These are phyloP conservation scores for Suillus subaureus DNA, from an alignment of 768 basidiomycete species.

Conservation along the genomic window DNA sequence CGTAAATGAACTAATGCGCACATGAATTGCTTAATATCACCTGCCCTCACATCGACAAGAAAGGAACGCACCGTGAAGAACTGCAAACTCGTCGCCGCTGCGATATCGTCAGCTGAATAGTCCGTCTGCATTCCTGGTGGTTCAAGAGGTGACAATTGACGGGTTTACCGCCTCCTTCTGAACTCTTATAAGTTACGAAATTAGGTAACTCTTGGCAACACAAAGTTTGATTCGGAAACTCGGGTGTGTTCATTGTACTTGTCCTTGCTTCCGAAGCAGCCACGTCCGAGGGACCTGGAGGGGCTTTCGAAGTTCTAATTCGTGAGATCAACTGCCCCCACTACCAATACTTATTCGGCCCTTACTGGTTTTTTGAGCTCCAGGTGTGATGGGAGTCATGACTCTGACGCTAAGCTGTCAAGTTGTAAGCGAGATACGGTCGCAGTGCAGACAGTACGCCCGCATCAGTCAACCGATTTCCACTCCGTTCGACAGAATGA, in stretches of 20 bases:
- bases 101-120: not conserved
- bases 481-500: too few species aligned
- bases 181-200: not conserved
- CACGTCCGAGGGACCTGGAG: too few species aligned
- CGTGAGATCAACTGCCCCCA: too few species aligned
- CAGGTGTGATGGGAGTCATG: not conserved
- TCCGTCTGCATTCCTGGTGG: not conserved
- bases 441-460: not conserved
- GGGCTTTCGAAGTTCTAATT: too few species aligned
- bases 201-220: not conserved
- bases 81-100: not conserved
- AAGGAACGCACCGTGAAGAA: not conserved
- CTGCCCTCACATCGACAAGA: not conserved
- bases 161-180: not conserved
- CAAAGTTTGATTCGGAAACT: not conserved
- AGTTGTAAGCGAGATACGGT: not conserved
- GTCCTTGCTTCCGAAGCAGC: too few species aligned
- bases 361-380: too few species aligned
- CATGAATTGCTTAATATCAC: not conserved
- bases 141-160: not conserved
- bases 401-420: not conserved
- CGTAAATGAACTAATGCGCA: not conserved
- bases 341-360: too few species aligned
- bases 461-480: not conserved
- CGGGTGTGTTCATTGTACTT: not conserved